Percentiles rank a stretch among this genome's conserved stretches.
phyloP scores from a whole-genome alignment of 2,329 filamentous ascomycete species.

The Aspergillus aculeatinus region DNA sequence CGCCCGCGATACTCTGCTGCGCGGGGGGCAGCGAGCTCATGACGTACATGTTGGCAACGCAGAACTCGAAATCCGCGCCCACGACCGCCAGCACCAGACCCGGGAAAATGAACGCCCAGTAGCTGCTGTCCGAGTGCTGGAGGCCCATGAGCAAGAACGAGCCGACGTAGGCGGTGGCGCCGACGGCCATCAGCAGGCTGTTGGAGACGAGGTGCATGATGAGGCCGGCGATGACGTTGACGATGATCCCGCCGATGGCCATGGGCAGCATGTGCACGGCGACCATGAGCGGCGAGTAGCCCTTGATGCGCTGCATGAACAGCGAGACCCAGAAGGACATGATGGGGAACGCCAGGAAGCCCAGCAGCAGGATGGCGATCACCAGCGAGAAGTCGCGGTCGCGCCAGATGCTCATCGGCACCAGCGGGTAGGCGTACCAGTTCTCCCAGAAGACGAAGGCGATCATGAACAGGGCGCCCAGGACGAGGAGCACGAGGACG shows the following conservation, averaged over 20 bases:
- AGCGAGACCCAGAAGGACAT: constrained; percentile 64
- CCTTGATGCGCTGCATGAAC: constrained; percentile 61
- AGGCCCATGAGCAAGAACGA: constrained; percentile 58
- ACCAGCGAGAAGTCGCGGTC: constrained; percentile 66
- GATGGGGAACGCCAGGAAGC: constrained; percentile 63
- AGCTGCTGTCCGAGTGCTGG: constrained; percentile 50
- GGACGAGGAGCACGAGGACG: constrained; percentile 61
- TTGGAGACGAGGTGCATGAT: constrained; percentile 65
- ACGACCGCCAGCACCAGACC: constrained; percentile 60
- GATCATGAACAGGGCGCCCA: constrained; percentile 58
- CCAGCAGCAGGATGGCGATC: constrained; percentile 57
- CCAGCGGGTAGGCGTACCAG: constrained; percentile 50
- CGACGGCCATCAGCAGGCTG: constrained; percentile 59
- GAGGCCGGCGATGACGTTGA: constrained; percentile 62
- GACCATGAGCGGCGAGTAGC: constrained; percentile 56
- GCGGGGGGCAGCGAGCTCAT: constrained; percentile 62
- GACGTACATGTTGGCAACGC: constrained; percentile 71
- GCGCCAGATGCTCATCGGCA: constrained; percentile 57
- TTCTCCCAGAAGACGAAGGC: constrained; percentile 65
- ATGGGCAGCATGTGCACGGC: constrained; percentile 66
- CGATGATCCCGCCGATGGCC: constrained; percentile 61
- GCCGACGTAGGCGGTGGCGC: constrained; percentile 44
- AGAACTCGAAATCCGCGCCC: constrained; percentile 69
- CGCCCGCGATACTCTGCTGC: constrained; percentile 66
- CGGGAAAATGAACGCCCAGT: constrained; percentile 67